phyloP scores from a whole-genome alignment of 805 yeast genomes.

The Torulaspora gathmanii region DNA sequence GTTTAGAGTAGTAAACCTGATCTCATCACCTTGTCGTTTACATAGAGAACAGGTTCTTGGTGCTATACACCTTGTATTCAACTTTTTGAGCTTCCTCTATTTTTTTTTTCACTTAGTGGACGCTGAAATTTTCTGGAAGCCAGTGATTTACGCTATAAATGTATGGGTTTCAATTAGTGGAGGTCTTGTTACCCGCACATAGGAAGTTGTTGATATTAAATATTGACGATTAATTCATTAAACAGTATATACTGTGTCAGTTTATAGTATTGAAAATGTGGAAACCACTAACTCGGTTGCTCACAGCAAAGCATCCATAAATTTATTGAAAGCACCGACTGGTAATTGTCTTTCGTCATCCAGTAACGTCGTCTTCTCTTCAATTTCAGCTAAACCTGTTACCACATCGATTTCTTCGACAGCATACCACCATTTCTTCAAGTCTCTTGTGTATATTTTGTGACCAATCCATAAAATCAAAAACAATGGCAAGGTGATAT shows the following conservation, averaged over 20 bases:
- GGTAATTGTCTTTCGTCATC: slow-evolving; percentile 27
- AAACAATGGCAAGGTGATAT: slow-evolving; percentile 49
- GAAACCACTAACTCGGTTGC: too few species aligned
- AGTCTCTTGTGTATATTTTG: slow-evolving; percentile 43
- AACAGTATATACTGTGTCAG: background rate
- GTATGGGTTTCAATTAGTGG: background rate
- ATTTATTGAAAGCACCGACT: slow-evolving; percentile 16
- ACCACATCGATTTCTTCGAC: slow-evolving; percentile 55
- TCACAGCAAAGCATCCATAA: slow-evolving; percentile 23
- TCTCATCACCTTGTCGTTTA: slow-evolving; percentile 4
- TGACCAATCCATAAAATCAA: slow-evolving; percentile 54
- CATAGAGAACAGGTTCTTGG: background rate
- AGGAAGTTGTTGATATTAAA: background rate
- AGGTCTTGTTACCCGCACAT: background rate
- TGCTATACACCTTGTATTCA: too few species aligned
- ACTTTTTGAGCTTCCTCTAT: background rate
- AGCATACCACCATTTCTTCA: slow-evolving; percentile 44
- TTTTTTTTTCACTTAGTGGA: slow-evolving; percentile 2
- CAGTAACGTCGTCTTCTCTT: slow-evolving; percentile 43
- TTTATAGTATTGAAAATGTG: too few species aligned
- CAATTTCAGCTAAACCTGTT: slow-evolving; percentile 57
- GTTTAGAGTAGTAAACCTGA: background rate
- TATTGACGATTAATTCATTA: too few species aligned
- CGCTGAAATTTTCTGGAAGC: slow-evolving; percentile 2
- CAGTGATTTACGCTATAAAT: background rate